Evolutionary conservation across 306 rosid genomes (phyloP).

Genomic region (Coriaria nepalensis): DNA sequence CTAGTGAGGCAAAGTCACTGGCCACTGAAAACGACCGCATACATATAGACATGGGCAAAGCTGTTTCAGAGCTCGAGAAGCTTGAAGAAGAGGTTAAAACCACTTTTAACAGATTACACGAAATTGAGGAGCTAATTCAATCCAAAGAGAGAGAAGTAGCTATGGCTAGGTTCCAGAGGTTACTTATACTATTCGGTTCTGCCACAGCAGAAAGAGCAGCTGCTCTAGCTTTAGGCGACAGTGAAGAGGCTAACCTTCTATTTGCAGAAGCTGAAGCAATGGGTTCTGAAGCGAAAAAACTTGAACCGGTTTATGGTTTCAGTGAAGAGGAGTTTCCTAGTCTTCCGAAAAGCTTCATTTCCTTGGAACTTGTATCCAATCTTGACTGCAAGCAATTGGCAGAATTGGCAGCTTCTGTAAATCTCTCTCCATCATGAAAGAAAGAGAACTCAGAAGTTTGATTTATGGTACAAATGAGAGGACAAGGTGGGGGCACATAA

Average conservation of each 20-base stretch:
- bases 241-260: constrained; percentile 64
- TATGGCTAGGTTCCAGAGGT: constrained; percentile 54
- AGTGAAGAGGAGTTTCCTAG: constrained; percentile 35
- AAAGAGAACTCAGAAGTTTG: neutral
- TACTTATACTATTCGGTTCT: constrained; percentile 47
- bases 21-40: constrained; percentile 44
- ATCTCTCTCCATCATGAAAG: constrained; percentile 7
- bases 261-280: constrained; percentile 75
- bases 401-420: constrained; percentile 34
- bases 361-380: constrained; percentile 56
- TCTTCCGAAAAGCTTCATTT: constrained; percentile 39
- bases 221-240: constrained; percentile 56
- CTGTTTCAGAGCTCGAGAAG: constrained; percentile 40
- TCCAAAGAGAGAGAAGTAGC: constrained; percentile 66
- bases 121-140: constrained; percentile 42
- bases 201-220: constrained; percentile 59
- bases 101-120: constrained; percentile 44
- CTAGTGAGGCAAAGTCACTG: constrained; percentile 60
- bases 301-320: constrained; percentile 40
- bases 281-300: constrained; percentile 48
- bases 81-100: constrained; percentile 49
- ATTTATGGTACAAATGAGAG: neutral
- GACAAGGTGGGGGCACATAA: too few relatives aligned
- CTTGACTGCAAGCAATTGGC: constrained; percentile 52
- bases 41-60: constrained; percentile 33